These are phyloP conservation scores for Candida xiaguanensis DNA, from an alignment of 805 yeast genomes.

Conservation along the genomic window DNA sequence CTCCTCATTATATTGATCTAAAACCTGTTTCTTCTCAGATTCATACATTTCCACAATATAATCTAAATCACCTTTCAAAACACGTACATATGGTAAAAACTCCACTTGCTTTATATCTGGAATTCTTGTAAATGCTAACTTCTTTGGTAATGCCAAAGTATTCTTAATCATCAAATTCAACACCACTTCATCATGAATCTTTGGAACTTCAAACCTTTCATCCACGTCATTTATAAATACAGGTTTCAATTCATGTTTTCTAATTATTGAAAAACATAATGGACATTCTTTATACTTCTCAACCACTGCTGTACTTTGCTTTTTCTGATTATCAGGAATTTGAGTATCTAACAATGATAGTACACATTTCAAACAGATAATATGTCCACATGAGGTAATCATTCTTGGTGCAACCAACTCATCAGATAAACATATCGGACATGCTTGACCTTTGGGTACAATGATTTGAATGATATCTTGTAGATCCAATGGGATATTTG, in stretches of 20 bases:
- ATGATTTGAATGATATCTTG: conserved; percentile 64
- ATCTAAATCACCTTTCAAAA: conserved; percentile 60
- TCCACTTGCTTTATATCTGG: conserved; percentile 47
- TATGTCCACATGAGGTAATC: conserved; percentile 88
- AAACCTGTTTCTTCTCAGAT: conserved; percentile 55
- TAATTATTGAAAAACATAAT: conserved; percentile 57
- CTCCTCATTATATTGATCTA: conserved; percentile 53
- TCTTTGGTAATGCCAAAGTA: conserved; percentile 47
- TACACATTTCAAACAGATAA: conserved; percentile 81
- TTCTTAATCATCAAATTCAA: conserved; percentile 61
- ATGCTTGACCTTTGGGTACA: conserved; percentile 70
- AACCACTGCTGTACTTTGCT: conserved; percentile 31
- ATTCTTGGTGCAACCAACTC: conserved; percentile 89
- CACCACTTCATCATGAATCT: conserved; percentile 49
- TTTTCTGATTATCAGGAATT: conserved; percentile 35
- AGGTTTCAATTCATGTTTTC: conserved; percentile 59
- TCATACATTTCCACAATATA: conserved; percentile 55
- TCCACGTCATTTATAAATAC: conserved; percentile 51
- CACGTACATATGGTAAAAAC: conserved; percentile 48
- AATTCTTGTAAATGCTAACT: conserved; percentile 24
- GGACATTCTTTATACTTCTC: conserved; percentile 73
- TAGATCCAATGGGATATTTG: conserved; percentile 68
- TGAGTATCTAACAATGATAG: conserved; percentile 63
- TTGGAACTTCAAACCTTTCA: conserved; percentile 57
- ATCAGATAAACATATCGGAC: conserved; percentile 89